phyloP scores from a whole-genome alignment of 495 filamentous ascomycete species.

The Aspergillus ostianus region DNA sequence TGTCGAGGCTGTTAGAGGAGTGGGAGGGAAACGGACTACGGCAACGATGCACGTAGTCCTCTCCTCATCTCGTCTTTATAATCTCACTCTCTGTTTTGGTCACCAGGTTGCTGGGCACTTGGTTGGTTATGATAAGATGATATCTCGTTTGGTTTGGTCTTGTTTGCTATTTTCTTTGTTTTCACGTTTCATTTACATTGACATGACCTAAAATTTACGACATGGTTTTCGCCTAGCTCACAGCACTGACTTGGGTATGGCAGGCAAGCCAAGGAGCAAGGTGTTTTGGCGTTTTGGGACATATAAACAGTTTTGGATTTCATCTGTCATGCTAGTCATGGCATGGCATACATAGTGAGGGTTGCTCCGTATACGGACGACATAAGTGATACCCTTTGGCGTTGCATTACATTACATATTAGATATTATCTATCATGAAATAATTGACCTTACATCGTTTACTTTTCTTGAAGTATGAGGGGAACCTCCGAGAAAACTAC shows the following conservation, averaged over 20 bases:
- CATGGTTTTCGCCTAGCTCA: too few species aligned
- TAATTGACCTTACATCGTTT: too few species aligned
- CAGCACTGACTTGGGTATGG: too few species aligned
- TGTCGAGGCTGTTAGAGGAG: slow-evolving; percentile 45
- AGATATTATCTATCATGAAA: too few species aligned
- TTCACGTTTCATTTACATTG: not conserved
- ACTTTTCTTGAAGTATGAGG: too few species aligned
- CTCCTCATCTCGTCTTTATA: not conserved
- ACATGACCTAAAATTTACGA: too few species aligned
- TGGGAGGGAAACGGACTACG: slow-evolving; percentile 37
- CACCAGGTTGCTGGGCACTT: not conserved
- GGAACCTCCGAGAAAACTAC: not conserved
- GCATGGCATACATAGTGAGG: slow-evolving; percentile 1
- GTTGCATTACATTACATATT: too few species aligned
- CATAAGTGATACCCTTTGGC: slow-evolving; percentile 11
- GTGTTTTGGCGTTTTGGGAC: not conserved
- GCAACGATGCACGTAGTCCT: not conserved
- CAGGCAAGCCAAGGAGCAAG: not conserved
- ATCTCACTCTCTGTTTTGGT: not conserved
- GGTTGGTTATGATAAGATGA: not conserved
- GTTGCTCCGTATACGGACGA: slow-evolving; percentile 18
- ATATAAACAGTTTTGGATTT: not conserved
- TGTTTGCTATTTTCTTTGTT: too few species aligned
- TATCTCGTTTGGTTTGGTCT: not conserved
- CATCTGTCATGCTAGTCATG: too few species aligned